Base-by-base conservation (phyloP, 805 yeast genomes). In the Lachancea waltii region DNA sequence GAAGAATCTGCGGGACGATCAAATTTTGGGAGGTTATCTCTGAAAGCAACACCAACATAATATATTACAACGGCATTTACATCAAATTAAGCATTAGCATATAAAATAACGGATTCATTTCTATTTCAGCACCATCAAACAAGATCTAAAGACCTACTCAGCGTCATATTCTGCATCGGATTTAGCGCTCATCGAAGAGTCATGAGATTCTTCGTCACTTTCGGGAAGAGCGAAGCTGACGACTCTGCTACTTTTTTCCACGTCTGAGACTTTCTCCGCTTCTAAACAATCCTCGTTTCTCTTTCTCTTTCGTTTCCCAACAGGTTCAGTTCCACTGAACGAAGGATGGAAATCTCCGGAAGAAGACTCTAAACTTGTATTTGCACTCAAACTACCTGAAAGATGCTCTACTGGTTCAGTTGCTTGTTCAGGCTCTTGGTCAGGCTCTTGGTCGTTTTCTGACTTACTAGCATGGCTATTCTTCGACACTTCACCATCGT, bases 1-100 rank as follows among this genome's bases (percentile, higher is more conserved):
- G 40, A 66, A 67, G 35, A 68, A 78, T 43, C 58, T 86, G 46
- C 63, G 62, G n/a, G 70, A 75, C 17, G 95, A 87, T 49, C 83
- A 75, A 40, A 69, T 73, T 17, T 71, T 85, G 45, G 51, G 53
- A 37, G 60, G 65, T 8, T 77, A 65, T 45, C 72, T 70, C 30
- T 55, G 49, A 41, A 19, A 26, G 27, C 13, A 32, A 19, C 20
- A 29, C 19, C n/a, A 33, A 19, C 35, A 29, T 33, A n/a, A n/a
- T n/a, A n/a, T n/a, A n/a, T n/a, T n/a, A n/a, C n/a, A n/a, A n/a
- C n/a, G n/a, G n/a, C n/a, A n/a, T n/a, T n/a, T n/a, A n/a, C n/a
- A n/a, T n/a, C n/a, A n/a, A n/a, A n/a, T n/a, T n/a, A n/a, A 32
- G 25, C 20, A 29, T 24, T 16, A 33, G 24, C 35, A 29, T 33